phyloP scores from a whole-genome alignment of 192 early-diverging fungal genomes.

The Linnemannia elongata region DNA sequence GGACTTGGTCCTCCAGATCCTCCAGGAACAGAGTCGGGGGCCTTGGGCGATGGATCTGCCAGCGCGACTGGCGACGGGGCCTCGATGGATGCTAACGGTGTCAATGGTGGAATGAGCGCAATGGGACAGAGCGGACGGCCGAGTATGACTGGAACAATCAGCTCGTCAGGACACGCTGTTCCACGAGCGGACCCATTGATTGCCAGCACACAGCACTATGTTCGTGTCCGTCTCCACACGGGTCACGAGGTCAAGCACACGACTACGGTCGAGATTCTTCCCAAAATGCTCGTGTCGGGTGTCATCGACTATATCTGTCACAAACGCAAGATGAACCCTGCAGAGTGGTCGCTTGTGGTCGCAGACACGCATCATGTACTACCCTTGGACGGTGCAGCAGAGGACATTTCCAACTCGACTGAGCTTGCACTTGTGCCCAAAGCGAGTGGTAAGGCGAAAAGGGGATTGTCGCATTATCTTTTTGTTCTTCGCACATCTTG shows the following conservation, averaged over 20 bases:
- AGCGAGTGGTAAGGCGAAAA: slow-evolving; percentile 50
- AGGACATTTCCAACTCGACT: slow-evolving; percentile 68
- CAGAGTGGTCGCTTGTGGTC: slow-evolving; percentile 90
- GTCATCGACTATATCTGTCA: slow-evolving; percentile 89
- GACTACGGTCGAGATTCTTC: slow-evolving; percentile 85
- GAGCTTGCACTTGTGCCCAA: slow-evolving; percentile 84
- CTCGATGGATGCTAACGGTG: not conserved
- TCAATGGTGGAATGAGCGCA: not conserved
- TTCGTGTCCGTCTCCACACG: slow-evolving; percentile 67
- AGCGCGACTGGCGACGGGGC: not conserved
- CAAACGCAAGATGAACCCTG: slow-evolving; percentile 88
- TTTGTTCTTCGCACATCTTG: not conserved
- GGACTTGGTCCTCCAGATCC: slow-evolving; percentile 28
- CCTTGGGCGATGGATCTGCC: not conserved
- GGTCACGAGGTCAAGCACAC: slow-evolving; percentile 87
- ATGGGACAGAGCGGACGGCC: not conserved
- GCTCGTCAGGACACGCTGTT: slow-evolving; percentile 4
- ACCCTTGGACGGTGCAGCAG: slow-evolving; percentile 84
- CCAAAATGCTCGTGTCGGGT: slow-evolving; percentile 79
- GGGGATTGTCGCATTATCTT: not conserved
- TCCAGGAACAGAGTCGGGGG: not conserved
- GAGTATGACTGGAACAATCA: slow-evolving; percentile 3
- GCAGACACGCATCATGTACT: slow-evolving; percentile 81
- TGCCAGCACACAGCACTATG: slow-evolving; percentile 61
- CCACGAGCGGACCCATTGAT: slow-evolving; percentile 39